A percentile compares a stretch with the other conserved stretches of the same genome.
Conservation (phyloP, 75 land plant genomes). For the Larix kaempferi region DNA sequence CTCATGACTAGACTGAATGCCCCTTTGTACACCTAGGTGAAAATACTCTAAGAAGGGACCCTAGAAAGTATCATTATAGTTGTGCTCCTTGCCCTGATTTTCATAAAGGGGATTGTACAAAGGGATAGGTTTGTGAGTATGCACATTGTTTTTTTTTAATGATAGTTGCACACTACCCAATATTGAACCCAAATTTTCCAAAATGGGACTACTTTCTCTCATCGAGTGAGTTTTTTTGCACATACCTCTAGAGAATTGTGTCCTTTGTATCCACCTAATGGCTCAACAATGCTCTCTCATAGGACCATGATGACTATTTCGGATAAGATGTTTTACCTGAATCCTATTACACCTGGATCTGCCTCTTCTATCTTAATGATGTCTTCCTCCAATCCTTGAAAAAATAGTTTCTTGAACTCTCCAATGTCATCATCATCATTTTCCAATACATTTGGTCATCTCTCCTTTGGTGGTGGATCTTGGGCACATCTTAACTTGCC, state of each 20-base stretch:
- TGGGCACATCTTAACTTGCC: constrained; percentile 10
- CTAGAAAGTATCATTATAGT: constrained; percentile 66
- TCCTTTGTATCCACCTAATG: constrained; percentile 50
- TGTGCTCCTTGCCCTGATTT: constrained; percentile 89
- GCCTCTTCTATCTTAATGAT: constrained; percentile 22
- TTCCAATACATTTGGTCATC: constrained; percentile 18
- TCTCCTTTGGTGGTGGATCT: constrained; percentile 15
- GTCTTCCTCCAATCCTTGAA: constrained; percentile 10
- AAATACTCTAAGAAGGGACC: constrained; percentile 74
- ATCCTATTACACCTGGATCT: constrained; percentile 33
- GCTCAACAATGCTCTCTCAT: constrained; percentile 45
- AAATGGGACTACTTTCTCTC: constrained; percentile 60
- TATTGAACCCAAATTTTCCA: constrained; percentile 72
- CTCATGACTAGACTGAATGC: constrained; percentile 91
- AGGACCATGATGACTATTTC: constrained; percentile 8
- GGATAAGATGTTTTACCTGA: constrained; percentile 29
- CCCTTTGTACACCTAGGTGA: constrained; percentile 89
- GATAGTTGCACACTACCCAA: constrained; percentile 82
- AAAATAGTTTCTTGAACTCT: constrained; percentile 1
- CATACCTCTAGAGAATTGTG: constrained; percentile 75
- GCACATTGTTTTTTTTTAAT: constrained; percentile 80
- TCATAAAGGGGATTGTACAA: constrained; percentile 59
- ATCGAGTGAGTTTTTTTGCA: constrained; percentile 81
- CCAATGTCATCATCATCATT: constrained; percentile 44
- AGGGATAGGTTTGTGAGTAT: constrained; percentile 78